Evolutionary conservation across 1,284 basidiomycete genomes (phyloP).

Genomic region (Cerioporus squamosus): DNA sequence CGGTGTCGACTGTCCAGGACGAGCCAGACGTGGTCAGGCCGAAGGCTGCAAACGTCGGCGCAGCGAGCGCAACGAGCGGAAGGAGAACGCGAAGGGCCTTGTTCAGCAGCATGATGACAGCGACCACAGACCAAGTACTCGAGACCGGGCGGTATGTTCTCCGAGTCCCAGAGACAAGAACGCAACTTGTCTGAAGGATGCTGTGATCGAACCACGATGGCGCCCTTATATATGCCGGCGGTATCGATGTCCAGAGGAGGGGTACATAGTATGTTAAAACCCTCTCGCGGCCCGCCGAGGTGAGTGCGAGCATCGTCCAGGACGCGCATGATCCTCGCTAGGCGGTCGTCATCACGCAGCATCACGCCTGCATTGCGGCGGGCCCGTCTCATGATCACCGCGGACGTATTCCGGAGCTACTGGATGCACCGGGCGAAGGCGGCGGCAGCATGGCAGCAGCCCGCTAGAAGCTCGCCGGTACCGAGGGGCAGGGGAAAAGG

Average conservation of each 20-base stretch:
- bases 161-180: too few species aligned
- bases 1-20: conserved; percentile 48
- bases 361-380: background rate
- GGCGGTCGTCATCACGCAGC: background rate
- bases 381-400: background rate
- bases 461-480: background rate
- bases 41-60: conserved; percentile 43
- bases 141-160: too few species aligned
- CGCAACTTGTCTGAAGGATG: too few species aligned
- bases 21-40: conserved; percentile 47
- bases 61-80: background rate
- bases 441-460: background rate
- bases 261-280: too few species aligned
- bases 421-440: background rate
- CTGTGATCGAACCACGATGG: too few species aligned
- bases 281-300: too few species aligned
- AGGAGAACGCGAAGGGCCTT: background rate
- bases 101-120: background rate
- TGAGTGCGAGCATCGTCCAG: background rate
- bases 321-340: conserved; percentile 3
- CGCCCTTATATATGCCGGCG: too few species aligned
- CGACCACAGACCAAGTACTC: background rate
- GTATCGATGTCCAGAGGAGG: too few species aligned
- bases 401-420: conserved; percentile 1
- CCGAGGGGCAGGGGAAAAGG: too few species aligned